Evolutionary conservation across 2,329 filamentous ascomycete genomes (phyloP), one percentile per base, ranked within the genome.

Genomic region (Xylaria sp.): DNA sequence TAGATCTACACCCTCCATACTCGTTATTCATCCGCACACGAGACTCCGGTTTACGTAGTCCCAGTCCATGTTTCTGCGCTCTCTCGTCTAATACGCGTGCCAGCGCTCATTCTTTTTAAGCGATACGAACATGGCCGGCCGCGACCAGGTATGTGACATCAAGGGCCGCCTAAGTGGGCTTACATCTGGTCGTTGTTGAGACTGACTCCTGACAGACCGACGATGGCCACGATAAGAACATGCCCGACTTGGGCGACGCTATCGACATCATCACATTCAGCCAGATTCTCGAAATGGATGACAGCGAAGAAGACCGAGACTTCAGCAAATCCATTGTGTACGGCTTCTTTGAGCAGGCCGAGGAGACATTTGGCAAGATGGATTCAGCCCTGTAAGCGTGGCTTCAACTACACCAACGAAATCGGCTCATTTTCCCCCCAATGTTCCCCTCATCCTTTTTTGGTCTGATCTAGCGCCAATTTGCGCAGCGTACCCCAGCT

Each of bases 281-380:
- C 76, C 96, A 98, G 85, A 98, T 99, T 80, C 89, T 98, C 72
- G 96, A 98, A 82, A 98, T 99, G 95, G 96, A 99, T 80, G 96
- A 98, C 73, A 92, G 93, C 73, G 91, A 93, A 74, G 89, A 90
- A 12, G 92, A 95, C 72, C 88, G 90, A 75, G 94, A 97, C 58
- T 98, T 98, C 85, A 97, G 92, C 83, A 89, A 86, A 76, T 91
- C 92, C 69, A 94, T 99, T 73, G 94, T 98, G 58, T 91, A 90
- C 78, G 93, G 94, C 70, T 99, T 97, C 84, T 97, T 98, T 75
- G 90, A 94, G 20, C 96, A 99, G 83, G 95, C 94, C 46, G 88
- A 94, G 74, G 87, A 89, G 74, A 98, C 95, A 0, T 98, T 98
- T 80, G 82, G 83, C 20, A 89, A 94, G 75, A 98, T 99, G 91